These are phyloP conservation scores for Fusarium concolor DNA, from an alignment of 2,329 filamentous ascomycete species.

Conservation along the genomic window DNA sequence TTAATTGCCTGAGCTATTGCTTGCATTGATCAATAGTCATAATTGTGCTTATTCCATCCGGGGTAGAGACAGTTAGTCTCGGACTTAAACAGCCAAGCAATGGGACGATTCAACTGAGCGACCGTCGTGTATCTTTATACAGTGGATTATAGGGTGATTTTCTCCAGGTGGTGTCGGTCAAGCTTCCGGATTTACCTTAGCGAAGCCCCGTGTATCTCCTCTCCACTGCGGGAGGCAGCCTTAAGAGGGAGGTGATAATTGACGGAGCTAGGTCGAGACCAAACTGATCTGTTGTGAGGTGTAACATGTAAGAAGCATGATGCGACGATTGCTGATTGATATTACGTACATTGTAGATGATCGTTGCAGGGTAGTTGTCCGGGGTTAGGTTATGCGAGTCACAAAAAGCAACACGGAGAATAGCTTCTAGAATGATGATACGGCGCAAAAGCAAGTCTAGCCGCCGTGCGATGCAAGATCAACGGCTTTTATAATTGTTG, in stretches of 20 bases:
- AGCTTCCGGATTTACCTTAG: conserved; percentile 16
- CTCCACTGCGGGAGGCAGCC: conserved; percentile 24
- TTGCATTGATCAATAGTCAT: background rate
- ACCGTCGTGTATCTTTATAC: background rate
- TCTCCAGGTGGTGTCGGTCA: background rate
- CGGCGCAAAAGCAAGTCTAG: background rate
- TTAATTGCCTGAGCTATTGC: conserved; percentile 11
- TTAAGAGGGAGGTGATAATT: conserved; percentile 25
- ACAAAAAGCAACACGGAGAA: background rate
- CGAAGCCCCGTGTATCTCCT: background rate
- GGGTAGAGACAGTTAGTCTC: background rate
- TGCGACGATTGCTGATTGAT: conserved; percentile 12
- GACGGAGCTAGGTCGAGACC: background rate
- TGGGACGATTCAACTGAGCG: background rate
- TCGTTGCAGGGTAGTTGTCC: conserved; percentile 18
- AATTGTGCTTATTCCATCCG: background rate
- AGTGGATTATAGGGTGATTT: conserved; percentile 2
- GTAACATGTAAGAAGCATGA: background rate
- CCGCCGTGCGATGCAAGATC: background rate
- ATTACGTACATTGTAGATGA: conserved; percentile 7
- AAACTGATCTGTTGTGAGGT: background rate
- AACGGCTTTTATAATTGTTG: background rate
- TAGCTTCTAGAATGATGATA: background rate
- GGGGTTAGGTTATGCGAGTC: background rate
- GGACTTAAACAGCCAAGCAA: background rate